A percentile compares a stretch with the other conserved stretches of the same genome.
These are phyloP conservation scores for Lasiosphaeriaceae sp. DNA, from an alignment of 495 filamentous ascomycete genomes.

Conservation along the genomic window DNA sequence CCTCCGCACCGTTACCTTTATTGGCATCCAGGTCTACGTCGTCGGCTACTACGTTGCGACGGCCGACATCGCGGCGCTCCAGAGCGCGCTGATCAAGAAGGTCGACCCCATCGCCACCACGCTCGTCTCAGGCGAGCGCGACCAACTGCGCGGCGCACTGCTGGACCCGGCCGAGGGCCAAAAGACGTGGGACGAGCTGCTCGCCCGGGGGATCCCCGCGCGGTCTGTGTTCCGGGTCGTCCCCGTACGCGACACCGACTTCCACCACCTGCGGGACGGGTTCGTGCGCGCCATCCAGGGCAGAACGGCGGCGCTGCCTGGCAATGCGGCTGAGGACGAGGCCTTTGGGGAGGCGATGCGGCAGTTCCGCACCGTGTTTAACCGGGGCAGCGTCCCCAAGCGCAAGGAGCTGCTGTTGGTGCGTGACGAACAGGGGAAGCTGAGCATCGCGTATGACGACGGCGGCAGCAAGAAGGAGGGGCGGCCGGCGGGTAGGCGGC, in stretches of 20 bases:
- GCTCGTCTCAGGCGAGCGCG: constrained; percentile 74
- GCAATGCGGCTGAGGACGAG: constrained; percentile 54
- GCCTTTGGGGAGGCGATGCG: constrained; percentile 65
- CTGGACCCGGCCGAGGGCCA: constrained; percentile 66
- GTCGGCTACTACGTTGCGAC: constrained; percentile 86
- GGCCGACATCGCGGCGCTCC: constrained; percentile 60
- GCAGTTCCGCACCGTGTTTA: constrained; percentile 74
- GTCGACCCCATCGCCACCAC: constrained; percentile 70
- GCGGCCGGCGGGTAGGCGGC: constrained; percentile 31
- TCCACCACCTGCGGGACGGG: constrained; percentile 84
- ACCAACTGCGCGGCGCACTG: constrained; percentile 60
- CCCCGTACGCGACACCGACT: constrained; percentile 85
- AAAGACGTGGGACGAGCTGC: constrained; percentile 66
- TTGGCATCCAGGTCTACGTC: constrained; percentile 91
- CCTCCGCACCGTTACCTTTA: constrained; percentile 81
- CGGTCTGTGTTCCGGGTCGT: constrained; percentile 74
- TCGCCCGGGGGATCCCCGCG: constrained; percentile 56
- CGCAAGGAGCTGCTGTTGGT: constrained; percentile 68
- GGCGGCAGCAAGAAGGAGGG: constrained; percentile 44
- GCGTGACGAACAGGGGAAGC: constrained; percentile 58
- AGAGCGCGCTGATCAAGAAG: constrained; percentile 43
- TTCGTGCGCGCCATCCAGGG: constrained; percentile 81
- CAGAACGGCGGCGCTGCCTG: constrained; percentile 12
- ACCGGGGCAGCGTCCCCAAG: constrained; percentile 71
- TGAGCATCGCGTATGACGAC: constrained; percentile 67